A percentile compares a stretch with the other conserved stretches of the same genome.
phyloP scores from a whole-genome alignment of 2,329 filamentous ascomycete genomes.

The Zalaria obscura region DNA sequence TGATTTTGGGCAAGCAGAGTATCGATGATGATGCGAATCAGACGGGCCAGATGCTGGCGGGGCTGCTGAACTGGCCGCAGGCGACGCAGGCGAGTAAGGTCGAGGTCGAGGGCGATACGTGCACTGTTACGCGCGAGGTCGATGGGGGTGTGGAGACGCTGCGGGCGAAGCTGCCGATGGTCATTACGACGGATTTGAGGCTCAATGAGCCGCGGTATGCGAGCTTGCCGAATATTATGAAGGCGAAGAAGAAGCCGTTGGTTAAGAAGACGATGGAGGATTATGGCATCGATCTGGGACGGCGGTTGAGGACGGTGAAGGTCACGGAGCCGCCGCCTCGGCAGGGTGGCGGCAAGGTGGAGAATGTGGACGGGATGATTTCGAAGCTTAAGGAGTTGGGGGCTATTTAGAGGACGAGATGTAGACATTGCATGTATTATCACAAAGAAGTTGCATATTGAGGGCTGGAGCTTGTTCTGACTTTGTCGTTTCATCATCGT shows the following conservation, averaged over 20 bases:
- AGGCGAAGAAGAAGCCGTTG: slow-evolving; percentile 99
- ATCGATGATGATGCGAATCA: slow-evolving; percentile 94
- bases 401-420: slow-evolving; percentile 47
- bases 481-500: not conserved
- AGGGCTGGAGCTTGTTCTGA: not conserved
- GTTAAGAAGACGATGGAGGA: slow-evolving; percentile 83
- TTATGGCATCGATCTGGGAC: slow-evolving; percentile 60
- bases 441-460: not conserved
- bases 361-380: slow-evolving; percentile 91
- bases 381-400: slow-evolving; percentile 91
- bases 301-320: slow-evolving; percentile 77
- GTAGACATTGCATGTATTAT: not conserved
- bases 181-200: slow-evolving; percentile 88
- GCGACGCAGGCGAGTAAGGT: slow-evolving; percentile 87
- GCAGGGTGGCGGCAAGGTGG: slow-evolving; percentile 91
- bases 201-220: slow-evolving; percentile 94
- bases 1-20: slow-evolving; percentile 92
- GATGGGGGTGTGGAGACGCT: slow-evolving; percentile 92
- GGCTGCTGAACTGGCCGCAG: slow-evolving; percentile 81
- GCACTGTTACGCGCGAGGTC: slow-evolving; percentile 79
- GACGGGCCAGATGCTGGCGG: slow-evolving; percentile 96
- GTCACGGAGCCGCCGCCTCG: slow-evolving; percentile 76
- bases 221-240: slow-evolving; percentile 97
- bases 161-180: slow-evolving; percentile 69
- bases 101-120: slow-evolving; percentile 53